Percentiles rank a stretch among this genome's conserved stretches.
Evolutionary conservation across 129 eudicot genomes (phyloP).

Genomic region (Flaveria bidentis): DNA sequence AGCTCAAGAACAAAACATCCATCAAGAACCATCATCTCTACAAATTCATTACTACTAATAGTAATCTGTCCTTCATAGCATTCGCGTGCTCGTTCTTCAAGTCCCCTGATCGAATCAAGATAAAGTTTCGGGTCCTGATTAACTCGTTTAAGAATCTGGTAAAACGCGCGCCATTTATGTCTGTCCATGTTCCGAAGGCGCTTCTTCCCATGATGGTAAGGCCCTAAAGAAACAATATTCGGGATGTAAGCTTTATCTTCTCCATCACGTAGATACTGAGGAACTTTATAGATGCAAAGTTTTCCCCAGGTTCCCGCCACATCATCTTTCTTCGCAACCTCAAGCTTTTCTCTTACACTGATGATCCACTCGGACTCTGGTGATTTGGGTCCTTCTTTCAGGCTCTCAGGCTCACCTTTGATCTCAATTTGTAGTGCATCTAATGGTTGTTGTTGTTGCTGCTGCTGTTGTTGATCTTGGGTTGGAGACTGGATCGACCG

Average conservation of each 20-base stretch:
- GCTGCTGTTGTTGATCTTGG: constrained; percentile 24
- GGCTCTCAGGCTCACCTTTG: constrained; percentile 32
- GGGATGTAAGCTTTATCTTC: constrained; percentile 81
- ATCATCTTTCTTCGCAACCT: constrained; percentile 62
- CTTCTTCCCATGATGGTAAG: constrained; percentile 71
- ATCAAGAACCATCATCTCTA: constrained; percentile 89
- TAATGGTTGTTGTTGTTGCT: constrained; percentile 29
- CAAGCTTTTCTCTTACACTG: constrained; percentile 57
- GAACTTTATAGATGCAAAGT: constrained; percentile 69
- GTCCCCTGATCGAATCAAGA: constrained; percentile 55
- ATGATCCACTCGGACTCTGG: constrained; percentile 75
- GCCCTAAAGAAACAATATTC: constrained; percentile 75
- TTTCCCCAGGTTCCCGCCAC: constrained; percentile 66
- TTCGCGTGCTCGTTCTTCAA: constrained; percentile 64
- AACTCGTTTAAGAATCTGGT: constrained; percentile 58
- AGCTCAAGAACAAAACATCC: constrained; percentile 82
- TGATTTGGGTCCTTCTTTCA: constrained; percentile 37
- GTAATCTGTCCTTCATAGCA: constrained; percentile 76
- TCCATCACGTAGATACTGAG: constrained; percentile 66
- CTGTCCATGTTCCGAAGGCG: constrained; percentile 69
- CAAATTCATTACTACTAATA: constrained; percentile 71
- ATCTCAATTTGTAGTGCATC: constrained; percentile 38
- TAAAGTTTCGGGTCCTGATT: constrained; percentile 54
- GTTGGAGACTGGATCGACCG: constrained; percentile 30
- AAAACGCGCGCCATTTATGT: constrained; percentile 86